phyloP scores from a whole-genome alignment of 2,329 filamentous ascomycete species.

The Colletotrichum tropicicola region DNA sequence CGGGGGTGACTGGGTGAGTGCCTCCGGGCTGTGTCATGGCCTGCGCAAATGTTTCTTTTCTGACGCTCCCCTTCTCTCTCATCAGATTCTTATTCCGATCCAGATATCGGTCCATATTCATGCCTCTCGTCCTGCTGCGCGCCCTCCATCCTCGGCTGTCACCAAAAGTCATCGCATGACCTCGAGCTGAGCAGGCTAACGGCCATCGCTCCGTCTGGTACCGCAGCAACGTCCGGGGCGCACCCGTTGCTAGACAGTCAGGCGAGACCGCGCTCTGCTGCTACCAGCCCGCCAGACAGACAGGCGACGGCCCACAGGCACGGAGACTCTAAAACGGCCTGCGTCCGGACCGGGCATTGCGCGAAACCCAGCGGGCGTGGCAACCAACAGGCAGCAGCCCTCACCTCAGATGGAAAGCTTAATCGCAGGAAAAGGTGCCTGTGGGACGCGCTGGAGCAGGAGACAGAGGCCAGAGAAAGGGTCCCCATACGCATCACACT shows the following conservation, averaged over 20 bases:
- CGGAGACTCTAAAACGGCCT: slow-evolving; percentile 13
- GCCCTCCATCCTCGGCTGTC: not conserved
- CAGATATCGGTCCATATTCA: not conserved
- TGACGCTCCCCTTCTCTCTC: not conserved
- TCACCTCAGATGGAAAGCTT: slow-evolving; percentile 24
- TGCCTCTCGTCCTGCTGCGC: not conserved
- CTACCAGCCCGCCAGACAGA: not conserved
- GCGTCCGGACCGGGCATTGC: slow-evolving; percentile 25
- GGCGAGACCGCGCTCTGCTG: not conserved
- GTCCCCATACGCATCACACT: no score
- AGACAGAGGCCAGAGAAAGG: not conserved
- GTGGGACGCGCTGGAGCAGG: not conserved
- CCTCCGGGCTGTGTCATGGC: not conserved
- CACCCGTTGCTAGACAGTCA: slow-evolving; percentile 5
- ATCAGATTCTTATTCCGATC: slow-evolving; percentile 7
- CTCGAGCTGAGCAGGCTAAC: not conserved
- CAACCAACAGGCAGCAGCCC: slow-evolving; percentile 1
- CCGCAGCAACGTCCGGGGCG: slow-evolving; percentile 11
- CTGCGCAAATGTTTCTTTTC: slow-evolving; percentile 7
- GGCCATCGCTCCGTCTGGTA: slow-evolving; percentile 4
- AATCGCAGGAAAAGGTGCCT: not conserved
- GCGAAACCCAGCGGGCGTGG: slow-evolving; percentile 22
- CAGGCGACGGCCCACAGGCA: slow-evolving; percentile 5
- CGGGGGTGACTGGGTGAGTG: not conserved
- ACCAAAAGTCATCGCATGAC: slow-evolving; percentile 7